Evolutionary conservation across 225 moss, liverwort and hornwort genomes (phyloP).

Genomic region (Physcomitrellopsis africana): DNA sequence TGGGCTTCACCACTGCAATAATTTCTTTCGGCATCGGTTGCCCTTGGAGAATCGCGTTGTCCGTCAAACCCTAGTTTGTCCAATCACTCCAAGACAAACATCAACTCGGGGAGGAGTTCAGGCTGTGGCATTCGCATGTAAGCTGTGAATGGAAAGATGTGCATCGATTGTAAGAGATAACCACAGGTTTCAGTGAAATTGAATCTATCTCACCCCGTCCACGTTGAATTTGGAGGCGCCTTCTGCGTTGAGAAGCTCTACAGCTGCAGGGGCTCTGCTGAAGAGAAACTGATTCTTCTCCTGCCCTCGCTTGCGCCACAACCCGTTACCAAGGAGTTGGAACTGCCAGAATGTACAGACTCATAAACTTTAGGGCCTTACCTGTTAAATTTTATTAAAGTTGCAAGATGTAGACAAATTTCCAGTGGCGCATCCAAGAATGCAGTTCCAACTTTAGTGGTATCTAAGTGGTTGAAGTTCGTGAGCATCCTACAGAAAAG

Average conservation of each 20-base stretch:
- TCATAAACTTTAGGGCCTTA: not conserved
- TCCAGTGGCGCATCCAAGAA: not conserved
- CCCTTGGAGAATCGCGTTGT: constrained; percentile 46
- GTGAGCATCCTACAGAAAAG: too few relatives aligned
- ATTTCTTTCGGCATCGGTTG: constrained; percentile 52
- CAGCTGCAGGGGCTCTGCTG: constrained; percentile 29
- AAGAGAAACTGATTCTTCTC: constrained; percentile 34
- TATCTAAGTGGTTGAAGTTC: not conserved
- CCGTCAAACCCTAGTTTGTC: constrained; percentile 48
- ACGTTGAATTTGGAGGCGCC: constrained; percentile 49
- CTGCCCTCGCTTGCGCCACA: constrained; percentile 46
- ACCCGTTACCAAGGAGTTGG: constrained; percentile 42
- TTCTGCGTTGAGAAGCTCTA: constrained; percentile 55
- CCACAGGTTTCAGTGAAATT: not conserved
- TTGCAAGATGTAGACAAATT: not conserved
- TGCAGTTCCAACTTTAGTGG: constrained; percentile 11
- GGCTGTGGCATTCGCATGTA: not conserved
- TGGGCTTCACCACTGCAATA: constrained; percentile 58
- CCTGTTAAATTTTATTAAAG: not conserved
- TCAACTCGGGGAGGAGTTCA: not conserved
- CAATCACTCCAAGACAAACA: constrained; percentile 8
- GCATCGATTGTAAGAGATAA: not conserved
- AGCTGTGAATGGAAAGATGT: not conserved
- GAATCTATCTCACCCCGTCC: constrained; percentile 43
- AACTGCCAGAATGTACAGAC: constrained; percentile 32